A percentile compares a stretch with the other conserved stretches of the same genome.
These are phyloP conservation scores for Penicillium arizonense DNA, from an alignment of 495 filamentous ascomycete species.

Conservation along the genomic window DNA sequence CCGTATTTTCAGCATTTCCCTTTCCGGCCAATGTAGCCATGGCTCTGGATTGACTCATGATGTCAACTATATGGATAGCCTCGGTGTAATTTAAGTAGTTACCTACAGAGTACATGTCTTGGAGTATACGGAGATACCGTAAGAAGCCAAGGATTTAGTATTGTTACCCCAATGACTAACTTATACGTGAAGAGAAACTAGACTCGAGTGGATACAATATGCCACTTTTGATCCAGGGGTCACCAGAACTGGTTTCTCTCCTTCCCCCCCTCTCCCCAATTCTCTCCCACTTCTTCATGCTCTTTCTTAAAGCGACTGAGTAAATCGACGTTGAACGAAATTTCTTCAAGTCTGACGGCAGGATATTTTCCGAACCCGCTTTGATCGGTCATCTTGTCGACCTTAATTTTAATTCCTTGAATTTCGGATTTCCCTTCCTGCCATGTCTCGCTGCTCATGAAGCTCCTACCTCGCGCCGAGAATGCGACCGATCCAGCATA, in stretches of 20 bases:
- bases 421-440: slow-evolving; percentile 4
- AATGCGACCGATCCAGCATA: slow-evolving; percentile 30
- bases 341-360: slow-evolving; percentile 1
- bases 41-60: slow-evolving; percentile 8
- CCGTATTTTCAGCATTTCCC: slow-evolving; percentile 1
- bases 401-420: slow-evolving; percentile 7
- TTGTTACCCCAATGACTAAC: neutral
- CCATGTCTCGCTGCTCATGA: slow-evolving; percentile 27
- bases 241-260: slow-evolving; percentile 9
- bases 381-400: slow-evolving; percentile 8
- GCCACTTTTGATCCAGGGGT: slow-evolving; percentile 28
- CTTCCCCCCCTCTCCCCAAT: slow-evolving; percentile 9
- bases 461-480: slow-evolving; percentile 22
- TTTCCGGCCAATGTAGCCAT: slow-evolving; percentile 2
- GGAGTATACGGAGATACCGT: neutral
- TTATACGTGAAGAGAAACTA: slow-evolving; percentile 20
- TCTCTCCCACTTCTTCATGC: neutral
- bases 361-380: slow-evolving; percentile 10
- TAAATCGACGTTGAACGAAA: neutral
- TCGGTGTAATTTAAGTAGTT: neutral
- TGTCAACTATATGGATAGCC: slow-evolving; percentile 8
- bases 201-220: slow-evolving; percentile 27
- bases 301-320: neutral
- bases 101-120: neutral
- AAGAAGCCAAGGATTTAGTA: neutral